Evolutionary conservation across 1,139 yeast genomes (phyloP), one percentile per base, ranked within the genome.

Genomic region (Nadsonia commutata): DNA sequence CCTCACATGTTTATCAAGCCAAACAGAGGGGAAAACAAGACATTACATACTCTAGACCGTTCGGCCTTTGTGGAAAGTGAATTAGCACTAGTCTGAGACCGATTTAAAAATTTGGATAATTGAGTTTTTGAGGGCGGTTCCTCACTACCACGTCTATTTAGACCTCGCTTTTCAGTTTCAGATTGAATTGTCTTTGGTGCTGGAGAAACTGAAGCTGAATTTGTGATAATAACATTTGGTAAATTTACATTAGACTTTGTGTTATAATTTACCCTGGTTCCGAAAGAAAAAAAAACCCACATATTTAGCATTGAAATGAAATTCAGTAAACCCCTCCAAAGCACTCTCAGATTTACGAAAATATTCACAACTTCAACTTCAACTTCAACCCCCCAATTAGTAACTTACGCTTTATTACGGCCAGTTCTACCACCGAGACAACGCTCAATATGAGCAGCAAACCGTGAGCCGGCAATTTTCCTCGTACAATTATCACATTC

Each of bases 371-470:
- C n/a, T n/a, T n/a, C n/a, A n/a, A n/a, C n/a, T n/a, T n/a, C n/a
- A n/a, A n/a, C n/a, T n/a, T n/a, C n/a, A n/a, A n/a, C 36, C 43
- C 43, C 17, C 33, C n/a, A 20, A 36, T n/a, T 9, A 36, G 16
- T 40, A 36, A 20, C 49, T 31, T 38, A 48, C 51, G 46, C 51
- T 50, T 46, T 51, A 38, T 43, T 46, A 31, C 58, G 48, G 18
- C 52, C 49, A 38, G 54, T 58, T 16, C 66, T 51, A 2, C 84
- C 80, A 27, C 77, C 84, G 36, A 86, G 63, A 56, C 98, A 90
- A 53, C 94, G 76, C 56, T 85, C 93, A 40, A 88, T 70, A 61
- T 90, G 98, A 43, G 84, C 88, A 2, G 97, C 96, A 66, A 84
- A 86, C 47, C 98, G 67, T 36, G 84, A 79, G 0, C 95, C 95